These are phyloP conservation scores for Massariosphaeria phaeospora DNA, from an alignment of 495 filamentous ascomycete genomes.

Conservation along the genomic window DNA sequence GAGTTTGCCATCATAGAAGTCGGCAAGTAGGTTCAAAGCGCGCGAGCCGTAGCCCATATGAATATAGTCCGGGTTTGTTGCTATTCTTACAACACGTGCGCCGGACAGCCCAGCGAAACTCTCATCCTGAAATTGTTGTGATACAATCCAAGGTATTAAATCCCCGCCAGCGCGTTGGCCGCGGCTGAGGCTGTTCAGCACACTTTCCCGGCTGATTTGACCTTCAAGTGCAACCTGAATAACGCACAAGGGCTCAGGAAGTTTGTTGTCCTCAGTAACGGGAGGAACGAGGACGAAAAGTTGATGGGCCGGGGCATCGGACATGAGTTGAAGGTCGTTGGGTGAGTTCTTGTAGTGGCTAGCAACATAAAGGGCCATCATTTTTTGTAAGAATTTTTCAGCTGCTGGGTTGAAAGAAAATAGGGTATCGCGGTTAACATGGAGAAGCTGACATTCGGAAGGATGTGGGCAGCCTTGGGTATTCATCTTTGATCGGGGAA, in stretches of 20 bases:
- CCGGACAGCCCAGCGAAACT: constrained; percentile 92
- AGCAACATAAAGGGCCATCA: constrained; percentile 97
- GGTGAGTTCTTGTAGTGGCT: constrained; percentile 98
- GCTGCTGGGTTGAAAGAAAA: constrained; percentile 98
- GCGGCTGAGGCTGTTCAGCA: constrained; percentile 80
- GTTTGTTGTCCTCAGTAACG: constrained; percentile 65
- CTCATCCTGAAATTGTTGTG: constrained; percentile 97
- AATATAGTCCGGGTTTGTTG: constrained; percentile 92
- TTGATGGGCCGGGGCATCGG: constrained; percentile 94
- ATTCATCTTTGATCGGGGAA: constrained; percentile 69
- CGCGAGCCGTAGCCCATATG: constrained; percentile 91
- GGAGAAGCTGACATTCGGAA: constrained; percentile 79
- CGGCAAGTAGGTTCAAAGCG: constrained; percentile 74
- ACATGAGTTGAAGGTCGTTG: constrained; percentile 96
- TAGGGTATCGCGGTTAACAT: constrained; percentile 93
- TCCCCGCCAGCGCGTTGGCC: constrained; percentile 90
- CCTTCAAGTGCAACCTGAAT: constrained; percentile 95
- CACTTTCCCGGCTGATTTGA: constrained; percentile 85
- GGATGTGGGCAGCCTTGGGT: constrained; percentile 84
- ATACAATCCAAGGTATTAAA: constrained; percentile 95
- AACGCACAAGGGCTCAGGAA: constrained; percentile 92
- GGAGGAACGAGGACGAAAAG: constrained; percentile 92
- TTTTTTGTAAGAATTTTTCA: constrained; percentile 93
- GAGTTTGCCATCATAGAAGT: constrained; percentile 96
- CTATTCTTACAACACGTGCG: constrained; percentile 88